Percentiles rank a stretch among this genome's conserved stretches.
Evolutionary conservation across 2,329 filamentous ascomycete genomes (phyloP).

Genomic region (Diaporthe nobilis): DNA sequence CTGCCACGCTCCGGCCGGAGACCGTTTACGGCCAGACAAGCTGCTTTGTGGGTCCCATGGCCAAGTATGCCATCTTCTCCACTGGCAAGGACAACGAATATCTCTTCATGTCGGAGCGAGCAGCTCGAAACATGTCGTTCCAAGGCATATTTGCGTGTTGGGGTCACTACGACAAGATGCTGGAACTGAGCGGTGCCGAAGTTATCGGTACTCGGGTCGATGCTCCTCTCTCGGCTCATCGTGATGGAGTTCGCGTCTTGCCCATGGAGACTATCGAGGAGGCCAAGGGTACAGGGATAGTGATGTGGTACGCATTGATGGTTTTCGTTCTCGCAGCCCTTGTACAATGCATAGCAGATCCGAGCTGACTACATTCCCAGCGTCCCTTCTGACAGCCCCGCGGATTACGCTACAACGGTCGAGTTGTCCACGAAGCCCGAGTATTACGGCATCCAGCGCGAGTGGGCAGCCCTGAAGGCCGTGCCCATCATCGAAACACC

Average conservation of each 20-base stretch:
- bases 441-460: conserved; percentile 5
- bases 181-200: conserved; percentile 10
- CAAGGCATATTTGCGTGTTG: conserved; percentile 6
- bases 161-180: conserved; percentile 9
- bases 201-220: conserved; percentile 6
- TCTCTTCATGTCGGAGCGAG: conserved; percentile 6
- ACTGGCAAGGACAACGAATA: conserved; percentile 9
- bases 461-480: conserved; percentile 7
- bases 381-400: neutral
- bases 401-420: neutral
- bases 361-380: conserved; percentile 11
- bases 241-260: conserved; percentile 9
- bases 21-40: conserved; percentile 2
- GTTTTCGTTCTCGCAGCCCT: conserved; percentile 3
- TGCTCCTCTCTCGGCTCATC: conserved; percentile 8
- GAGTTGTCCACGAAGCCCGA: conserved; percentile 3
- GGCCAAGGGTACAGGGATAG: conserved; percentile 5
- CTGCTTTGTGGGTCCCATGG: conserved; percentile 3
- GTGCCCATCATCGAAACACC: conserved; percentile 11
- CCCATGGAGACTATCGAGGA: conserved; percentile 11
- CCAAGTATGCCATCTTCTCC: conserved; percentile 9
- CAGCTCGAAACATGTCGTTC: conserved; percentile 7
- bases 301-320: neutral
- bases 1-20: neutral
- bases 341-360: conserved; percentile 6